Evolutionary conservation across 169 alveolate genomes (phyloP).

Genomic region (Prorocentrum cordatum): DNA sequence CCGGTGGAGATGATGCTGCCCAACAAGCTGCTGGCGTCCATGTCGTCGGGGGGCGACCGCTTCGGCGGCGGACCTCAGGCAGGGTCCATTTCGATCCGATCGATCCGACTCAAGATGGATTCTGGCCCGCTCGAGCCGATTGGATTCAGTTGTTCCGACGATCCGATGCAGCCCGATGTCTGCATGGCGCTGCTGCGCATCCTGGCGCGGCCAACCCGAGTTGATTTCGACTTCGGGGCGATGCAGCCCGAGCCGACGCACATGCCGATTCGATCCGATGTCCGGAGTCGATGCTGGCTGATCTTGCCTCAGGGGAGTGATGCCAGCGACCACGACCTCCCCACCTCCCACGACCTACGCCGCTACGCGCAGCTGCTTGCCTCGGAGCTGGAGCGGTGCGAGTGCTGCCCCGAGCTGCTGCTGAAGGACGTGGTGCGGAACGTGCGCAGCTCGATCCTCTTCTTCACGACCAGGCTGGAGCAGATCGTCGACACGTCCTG

Average conservation of each 20-base stretch:
- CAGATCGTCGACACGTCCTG: slow-evolving; percentile 19
- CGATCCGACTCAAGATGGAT: no score
- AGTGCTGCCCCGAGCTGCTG: slow-evolving; percentile 23
- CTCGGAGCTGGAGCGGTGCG: slow-evolving; percentile 24
- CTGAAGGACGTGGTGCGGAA: slow-evolving; percentile 32
- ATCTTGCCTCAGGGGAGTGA: no score
- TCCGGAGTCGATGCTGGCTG: no score
- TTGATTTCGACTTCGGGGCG: no score
- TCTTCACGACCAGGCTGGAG: slow-evolving; percentile 40
- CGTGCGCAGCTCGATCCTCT: slow-evolving; percentile 37
- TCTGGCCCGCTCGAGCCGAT: no score
- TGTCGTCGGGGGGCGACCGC: slow-evolving; percentile 27
- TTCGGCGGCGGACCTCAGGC: slow-evolving; percentile 3
- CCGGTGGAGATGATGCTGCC: slow-evolving; percentile 63
- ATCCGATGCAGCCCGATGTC: no score
- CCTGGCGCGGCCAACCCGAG: no score
- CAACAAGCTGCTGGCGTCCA: slow-evolving; percentile 13
- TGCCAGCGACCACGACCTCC: slow-evolving; percentile 44
- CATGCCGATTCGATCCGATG: no score
- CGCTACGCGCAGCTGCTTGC: slow-evolving; percentile 43
- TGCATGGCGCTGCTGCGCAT: no score
- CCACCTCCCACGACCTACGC: slow-evolving; percentile 31
- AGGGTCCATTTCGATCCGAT: no score
- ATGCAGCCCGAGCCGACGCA: no score
- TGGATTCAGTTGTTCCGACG: no score